Conservation (phyloP, 176 grass and related monocot species). For the Triticum aestivum region DNA sequence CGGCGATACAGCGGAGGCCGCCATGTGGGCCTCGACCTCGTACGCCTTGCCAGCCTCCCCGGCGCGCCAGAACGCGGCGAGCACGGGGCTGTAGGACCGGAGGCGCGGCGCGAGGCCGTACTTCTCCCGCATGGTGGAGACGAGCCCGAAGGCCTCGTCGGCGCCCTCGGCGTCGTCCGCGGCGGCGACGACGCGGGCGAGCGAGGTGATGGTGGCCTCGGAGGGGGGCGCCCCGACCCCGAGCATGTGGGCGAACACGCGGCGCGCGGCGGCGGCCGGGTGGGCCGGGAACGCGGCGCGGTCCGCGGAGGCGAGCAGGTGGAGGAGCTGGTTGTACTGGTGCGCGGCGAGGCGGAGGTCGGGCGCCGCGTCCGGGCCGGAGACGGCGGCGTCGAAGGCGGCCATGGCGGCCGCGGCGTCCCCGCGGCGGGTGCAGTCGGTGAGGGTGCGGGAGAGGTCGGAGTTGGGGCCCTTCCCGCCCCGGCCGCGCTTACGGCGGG, state of each 20-base stretch:
- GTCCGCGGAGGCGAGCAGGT: constrained; percentile 44
- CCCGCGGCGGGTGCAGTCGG: constrained; percentile 47
- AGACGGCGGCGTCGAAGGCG: constrained; percentile 36
- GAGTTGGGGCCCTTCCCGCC: constrained; percentile 44
- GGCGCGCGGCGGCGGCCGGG: constrained; percentile 45
- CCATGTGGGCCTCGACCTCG: constrained; percentile 65
- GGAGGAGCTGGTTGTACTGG: constrained; percentile 58
- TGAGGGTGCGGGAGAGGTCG: constrained; percentile 35
- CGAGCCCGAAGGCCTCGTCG: constrained; percentile 63
- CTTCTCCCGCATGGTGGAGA: constrained; percentile 63
- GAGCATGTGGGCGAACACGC: constrained; percentile 49
- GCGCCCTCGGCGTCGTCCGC: constrained; percentile 25
- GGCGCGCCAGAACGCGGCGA: constrained; percentile 50
- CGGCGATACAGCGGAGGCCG: constrained; percentile 40
- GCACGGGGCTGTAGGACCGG: constrained; percentile 73
- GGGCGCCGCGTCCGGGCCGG: neutral
- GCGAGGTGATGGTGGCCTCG: constrained; percentile 74
- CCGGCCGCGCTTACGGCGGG: constrained; percentile 6
- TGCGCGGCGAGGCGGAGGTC: constrained; percentile 28
- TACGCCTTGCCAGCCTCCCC: constrained; percentile 63
- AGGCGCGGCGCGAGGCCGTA: constrained; percentile 63
- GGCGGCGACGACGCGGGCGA: constrained; percentile 54
- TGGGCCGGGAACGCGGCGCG: constrained; percentile 17
- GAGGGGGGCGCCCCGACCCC: constrained; percentile 46
- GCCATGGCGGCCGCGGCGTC: constrained; percentile 44